Base-by-base conservation (phyloP, 495 filamentous ascomycete species). In the Penicillium soppii region DNA sequence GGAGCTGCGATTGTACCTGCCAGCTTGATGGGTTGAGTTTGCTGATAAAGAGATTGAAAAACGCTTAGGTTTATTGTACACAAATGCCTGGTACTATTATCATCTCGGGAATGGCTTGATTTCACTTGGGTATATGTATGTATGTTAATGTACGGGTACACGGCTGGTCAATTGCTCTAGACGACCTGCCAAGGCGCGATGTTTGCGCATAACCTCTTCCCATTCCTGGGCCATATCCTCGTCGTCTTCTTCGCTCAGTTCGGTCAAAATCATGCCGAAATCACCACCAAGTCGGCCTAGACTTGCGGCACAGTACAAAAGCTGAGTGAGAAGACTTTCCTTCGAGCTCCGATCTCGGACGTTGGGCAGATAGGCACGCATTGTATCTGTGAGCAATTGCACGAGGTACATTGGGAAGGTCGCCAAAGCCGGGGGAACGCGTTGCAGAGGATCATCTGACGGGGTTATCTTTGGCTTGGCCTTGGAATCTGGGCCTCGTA, bases 301-400 rank as follows among this genome's bases (percentile, higher is more conserved):
- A 71, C 91, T 96, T 15, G 91, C 91, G 2, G 92, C 91, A 57
- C 92, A 97, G 71, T 97, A 99, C 16, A 97, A 76, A 2, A 97
- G 88, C 64, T 99, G 95, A 0, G 92, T 99, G 2, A 97, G 71
- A 47, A 99, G 71, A 60, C 89, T 94, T 56, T 99, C 95, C 36
- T 76, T 77, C 0, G 87, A 85, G 33, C 82, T 80, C 35, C 84
- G 84, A 60, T 97, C 92, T 56, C 80, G 79, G 13, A 99, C 83
- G 48, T 88, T 92, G 0, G 90, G 88, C 5, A 97, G 75, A 70
- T 97, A 97, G 15, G 69, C 68, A 49, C 83, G 78, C 35, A 99
- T 75, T 0, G 90, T 95, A 38, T 87, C 83, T 19, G 86, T 83
- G 41, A 99, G 74, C 61, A 96, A 80, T 19, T 87, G 79, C 25